Evolutionary conservation across 2,329 filamentous ascomycete genomes (phyloP), one percentile per base, ranked within the genome.

Genomic region (Hypoxylon sp.): DNA sequence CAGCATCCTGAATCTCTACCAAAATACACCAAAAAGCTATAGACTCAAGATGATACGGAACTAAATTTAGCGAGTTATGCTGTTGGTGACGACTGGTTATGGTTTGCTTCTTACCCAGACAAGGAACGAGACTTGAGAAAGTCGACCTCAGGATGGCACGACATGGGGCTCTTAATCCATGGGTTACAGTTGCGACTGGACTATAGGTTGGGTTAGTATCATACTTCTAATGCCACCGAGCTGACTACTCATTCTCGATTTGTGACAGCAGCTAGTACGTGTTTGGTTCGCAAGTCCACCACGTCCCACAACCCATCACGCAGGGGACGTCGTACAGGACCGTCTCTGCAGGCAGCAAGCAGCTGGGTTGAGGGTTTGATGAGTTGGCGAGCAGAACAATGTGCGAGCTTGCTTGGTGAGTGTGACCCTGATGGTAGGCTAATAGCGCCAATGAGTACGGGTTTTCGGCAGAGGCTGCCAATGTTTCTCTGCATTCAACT

Each of bases 401-500:
- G 51, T 63, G 46, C 32, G 23, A 60, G 12, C 39, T 60, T 60
- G 45, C 25, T 60, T 58, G 56, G 39, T 56, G 60, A 57, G 56
- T 69, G 66, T 63, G 25, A 67, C 63, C 53, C 46, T 63, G 46
- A 52, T 57, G 66, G 63, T 43, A 64, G 63, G 67, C 67, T 69
- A 67, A 69, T 64, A 64, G 46, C 50, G 57, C 67, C 56, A 47
- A 62, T 41, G 47, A 54, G 25, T 37, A 52, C 58, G 30, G 47
- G 50, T 55, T 57, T 34, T 58, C 63, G 63, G 67, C 63, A 67
- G 48, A 65, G 30, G n/a, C 52, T 52, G 34, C 52, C 25, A n/a
- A 57, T 55, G 16, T 21, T 50, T 30, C 16, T 46, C 29, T 51
- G 32, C 23, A 11, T 30, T 50, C 21, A 62, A 55, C 37, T 32